A percentile compares a stretch with the other conserved stretches of the same genome.
Evolutionary conservation across 2,329 filamentous ascomycete species (phyloP).

Genomic region (Sclerotiophoma versabilis): DNA sequence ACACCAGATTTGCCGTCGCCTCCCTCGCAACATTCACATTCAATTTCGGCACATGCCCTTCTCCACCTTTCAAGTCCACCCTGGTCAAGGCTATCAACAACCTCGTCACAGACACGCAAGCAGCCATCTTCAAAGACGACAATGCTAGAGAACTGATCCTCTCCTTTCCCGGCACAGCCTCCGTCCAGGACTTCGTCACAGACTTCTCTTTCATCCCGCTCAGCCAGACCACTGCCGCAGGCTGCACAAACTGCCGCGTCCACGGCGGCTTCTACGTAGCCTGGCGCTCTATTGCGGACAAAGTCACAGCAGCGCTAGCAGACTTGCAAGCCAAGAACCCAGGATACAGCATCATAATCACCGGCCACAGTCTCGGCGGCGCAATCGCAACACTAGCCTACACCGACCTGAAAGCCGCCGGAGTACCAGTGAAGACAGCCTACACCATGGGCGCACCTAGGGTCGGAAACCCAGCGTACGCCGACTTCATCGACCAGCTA

Average conservation of each 20-base stretch:
- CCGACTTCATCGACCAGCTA: conserved; percentile 55
- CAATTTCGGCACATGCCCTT: conserved; percentile 17
- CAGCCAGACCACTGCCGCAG: conserved; percentile 12
- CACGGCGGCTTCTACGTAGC: conserved; percentile 65
- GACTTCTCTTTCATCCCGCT: conserved; percentile 21
- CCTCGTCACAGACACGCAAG: conserved; percentile 18
- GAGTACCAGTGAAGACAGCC: conserved; percentile 8
- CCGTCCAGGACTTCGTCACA: conserved; percentile 20
- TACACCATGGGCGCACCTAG: conserved; percentile 63
- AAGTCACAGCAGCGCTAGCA: conserved; percentile 53
- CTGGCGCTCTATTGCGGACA: conserved; percentile 60
- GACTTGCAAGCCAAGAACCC: conserved; percentile 57
- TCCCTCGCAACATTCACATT: conserved; percentile 24
- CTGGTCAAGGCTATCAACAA: conserved; percentile 17
- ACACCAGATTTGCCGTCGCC: conserved; percentile 25
- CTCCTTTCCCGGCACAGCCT: conserved; percentile 21
- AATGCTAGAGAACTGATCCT: conserved; percentile 19
- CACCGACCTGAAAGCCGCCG: conserved; percentile 19
- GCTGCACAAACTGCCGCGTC: conserved; percentile 56
- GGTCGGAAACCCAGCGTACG: conserved; percentile 65
- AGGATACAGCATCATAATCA: conserved; percentile 60
- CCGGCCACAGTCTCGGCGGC: conserved; percentile 72
- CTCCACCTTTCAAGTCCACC: conserved; percentile 20
- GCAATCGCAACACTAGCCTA: conserved; percentile 66
- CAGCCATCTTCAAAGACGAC: conserved; percentile 23